Base-by-base conservation (phyloP, 2,329 filamentous ascomycete genomes). In the Onygena corvina region DNA sequence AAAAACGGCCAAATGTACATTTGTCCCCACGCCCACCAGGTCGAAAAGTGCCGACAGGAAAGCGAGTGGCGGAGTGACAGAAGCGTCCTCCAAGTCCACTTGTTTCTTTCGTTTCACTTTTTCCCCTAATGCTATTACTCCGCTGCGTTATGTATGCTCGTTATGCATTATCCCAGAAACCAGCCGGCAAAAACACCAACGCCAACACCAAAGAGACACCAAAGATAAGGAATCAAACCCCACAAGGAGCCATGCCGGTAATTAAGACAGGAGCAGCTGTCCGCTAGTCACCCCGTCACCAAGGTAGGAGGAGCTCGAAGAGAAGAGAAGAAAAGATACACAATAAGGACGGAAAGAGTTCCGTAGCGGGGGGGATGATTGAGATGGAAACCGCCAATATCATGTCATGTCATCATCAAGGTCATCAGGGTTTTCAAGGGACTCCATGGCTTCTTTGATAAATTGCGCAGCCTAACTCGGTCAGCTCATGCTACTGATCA, bases 401-500 rank as follows among this genome's bases (percentile, higher is more conserved):
- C 49, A 71, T 51, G 68, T 67, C 59, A 72, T 72, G 52, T 72
- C 69, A 36, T 74, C 72, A 53, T 71, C 70, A 47, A 85, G 80
- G 12, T 74, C 74, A 18, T 77, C 76, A 52, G 86, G 83, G 50
- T 88, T 83, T 60, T 94, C 87, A 51, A 96, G 76, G 58, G 82
- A 83, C 71, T 96, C 90, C 70, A 98, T 95, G 14, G 87, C 88
- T 64, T 94, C 88, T 68, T 96, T 98, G 67, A 98, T 95, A 65
- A 88, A 84, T 54, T 86, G 83, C 56, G 86, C 88, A 59, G 90
- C 87, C 89, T 94, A 57, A 33, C 51, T 35, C 18, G 12, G 14
- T 53, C 30, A 29, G 31, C 29, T 34, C n/a, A 6, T 14, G 21
- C 18, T n/a, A n/a, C 20, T 14, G 4, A 50, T 59, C 23, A 56